Base-by-base conservation (phyloP, 805 yeast genomes). In the Starmerella potacharoeniae region DNA sequence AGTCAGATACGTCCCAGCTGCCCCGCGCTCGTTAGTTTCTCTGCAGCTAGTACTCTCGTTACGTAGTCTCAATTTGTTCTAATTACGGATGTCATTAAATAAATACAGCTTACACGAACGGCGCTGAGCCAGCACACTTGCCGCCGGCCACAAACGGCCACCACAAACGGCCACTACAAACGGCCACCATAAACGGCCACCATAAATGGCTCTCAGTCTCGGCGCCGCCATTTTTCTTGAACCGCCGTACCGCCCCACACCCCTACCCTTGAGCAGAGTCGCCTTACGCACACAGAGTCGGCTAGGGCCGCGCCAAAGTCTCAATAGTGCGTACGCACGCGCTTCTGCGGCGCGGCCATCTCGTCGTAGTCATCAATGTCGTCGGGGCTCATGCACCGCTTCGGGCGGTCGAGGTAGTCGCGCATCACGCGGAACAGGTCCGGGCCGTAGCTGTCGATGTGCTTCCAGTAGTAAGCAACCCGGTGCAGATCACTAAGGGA, bases 391-490 rank as follows among this genome's bases (percentile, higher is more conserved):
- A 50, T 30, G 51, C 56, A 52, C 14, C 62, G 55, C 51, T 65
- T 65, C 28, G 64, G 61, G 10, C 60, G 42, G 45, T 58, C 54
- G 16, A 65, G 59, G 51, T 58, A 57, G 39, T 56, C 61, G 6
- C 58, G 57, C 33, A 65, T 57, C n/a, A 62, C 51, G 13, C 54
- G 53, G 50, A 56, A 66, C 29, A 66, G 61, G 49, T 66, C 68
- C 31, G 55, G 55, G 8, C 68, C 69, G 47, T 60, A 64, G 46
- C 41, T 50, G 48, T 66, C 69, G 34, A 65, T 55, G 64, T 65
- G 61, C 37, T 65, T 60, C 69, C 69, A 66, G 57, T 64, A 66
- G 56, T 56, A 60, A 6, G 66, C 66, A 22, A 59, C 62, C 29
- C 54, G 44, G 42, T 54, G 47, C 17, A 66, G 55, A 51, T 66